Percentiles rank a stretch among this genome's conserved stretches.
These are phyloP conservation scores for Tolypocladium paradoxum DNA, from an alignment of 2,329 filamentous ascomycete species.

Conservation along the genomic window DNA sequence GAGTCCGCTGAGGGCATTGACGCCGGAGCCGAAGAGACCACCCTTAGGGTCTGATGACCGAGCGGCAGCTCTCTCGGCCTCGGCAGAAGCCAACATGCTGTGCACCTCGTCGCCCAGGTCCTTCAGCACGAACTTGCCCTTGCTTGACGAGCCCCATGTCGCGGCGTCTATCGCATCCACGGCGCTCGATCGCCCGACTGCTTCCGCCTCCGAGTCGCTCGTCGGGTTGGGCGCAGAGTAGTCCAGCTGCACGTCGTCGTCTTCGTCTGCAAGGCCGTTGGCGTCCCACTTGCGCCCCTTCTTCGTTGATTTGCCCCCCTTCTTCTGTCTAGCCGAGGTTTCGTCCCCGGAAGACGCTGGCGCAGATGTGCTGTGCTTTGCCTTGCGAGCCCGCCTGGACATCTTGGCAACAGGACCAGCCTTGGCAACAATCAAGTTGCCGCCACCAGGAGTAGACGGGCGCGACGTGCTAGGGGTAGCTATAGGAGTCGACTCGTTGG, in stretches of 20 bases:
- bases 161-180: constrained; percentile 67
- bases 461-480: constrained; percentile 67
- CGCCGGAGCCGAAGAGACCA: constrained; percentile 66
- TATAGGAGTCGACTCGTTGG: constrained; percentile 59
- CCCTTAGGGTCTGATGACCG: constrained; percentile 38
- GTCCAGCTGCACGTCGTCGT: constrained; percentile 65
- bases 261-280: constrained; percentile 77
- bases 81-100: constrained; percentile 73
- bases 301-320: constrained; percentile 56
- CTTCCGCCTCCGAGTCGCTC: constrained; percentile 42
- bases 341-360: constrained; percentile 80
- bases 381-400: constrained; percentile 68
- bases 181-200: constrained; percentile 40
- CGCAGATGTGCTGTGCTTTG: constrained; percentile 53
- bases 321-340: constrained; percentile 44
- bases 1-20: constrained; percentile 75
- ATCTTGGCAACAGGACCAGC: constrained; percentile 63
- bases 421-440: constrained; percentile 59
- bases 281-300: constrained; percentile 88
- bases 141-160: constrained; percentile 76
- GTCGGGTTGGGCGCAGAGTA: constrained; percentile 62
- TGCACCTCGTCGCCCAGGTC: constrained; percentile 92
- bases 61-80: constrained; percentile 45
- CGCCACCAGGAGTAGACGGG: constrained; percentile 59
- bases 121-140: constrained; percentile 88